phyloP scores from a whole-genome alignment of 768 basidiomycete species.

The Lactarius quietus region DNA sequence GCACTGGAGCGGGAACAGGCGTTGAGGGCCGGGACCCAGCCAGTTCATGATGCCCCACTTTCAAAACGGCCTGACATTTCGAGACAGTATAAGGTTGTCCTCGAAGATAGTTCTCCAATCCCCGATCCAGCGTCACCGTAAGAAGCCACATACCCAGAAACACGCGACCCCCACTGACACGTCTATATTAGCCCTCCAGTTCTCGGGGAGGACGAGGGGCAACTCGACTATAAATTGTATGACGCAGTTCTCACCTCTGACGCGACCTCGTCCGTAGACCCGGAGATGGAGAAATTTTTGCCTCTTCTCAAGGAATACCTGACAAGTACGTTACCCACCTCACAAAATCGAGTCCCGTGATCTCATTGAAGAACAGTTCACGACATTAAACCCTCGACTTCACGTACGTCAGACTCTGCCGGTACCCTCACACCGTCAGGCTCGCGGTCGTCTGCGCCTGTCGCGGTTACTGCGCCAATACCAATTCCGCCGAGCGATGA shows the following conservation, averaged over 20 bases:
- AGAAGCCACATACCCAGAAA: constrained; percentile 6
- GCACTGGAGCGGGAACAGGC: constrained; percentile 28
- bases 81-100: constrained; percentile 24
- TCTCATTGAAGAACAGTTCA: constrained; percentile 5
- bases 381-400: constrained; percentile 4
- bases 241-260: constrained; percentile 49
- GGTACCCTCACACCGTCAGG: constrained; percentile 18
- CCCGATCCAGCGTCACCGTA: constrained; percentile 29
- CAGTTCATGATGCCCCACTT: neutral
- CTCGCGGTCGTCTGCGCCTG: constrained; percentile 4
- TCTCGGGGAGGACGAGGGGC: constrained; percentile 31
- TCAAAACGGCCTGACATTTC: constrained; percentile 19
- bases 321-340: constrained; percentile 39
- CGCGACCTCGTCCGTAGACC: constrained; percentile 34
- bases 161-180: neutral
- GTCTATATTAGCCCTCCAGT: constrained; percentile 49
- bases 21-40: neutral
- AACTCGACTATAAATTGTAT: constrained; percentile 58
- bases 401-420: constrained; percentile 11
- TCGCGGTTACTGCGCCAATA: constrained; percentile 11
- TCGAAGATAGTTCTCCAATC: constrained; percentile 1
- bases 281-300: constrained; percentile 73
- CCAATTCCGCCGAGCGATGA: constrained; percentile 22
- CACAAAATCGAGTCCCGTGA: neutral
- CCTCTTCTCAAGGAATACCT: constrained; percentile 76